Evolutionary conservation across 2,329 filamentous ascomycete species (phyloP), one percentile per base, ranked within the genome.

Genomic region (Didymellaceae sp.): DNA sequence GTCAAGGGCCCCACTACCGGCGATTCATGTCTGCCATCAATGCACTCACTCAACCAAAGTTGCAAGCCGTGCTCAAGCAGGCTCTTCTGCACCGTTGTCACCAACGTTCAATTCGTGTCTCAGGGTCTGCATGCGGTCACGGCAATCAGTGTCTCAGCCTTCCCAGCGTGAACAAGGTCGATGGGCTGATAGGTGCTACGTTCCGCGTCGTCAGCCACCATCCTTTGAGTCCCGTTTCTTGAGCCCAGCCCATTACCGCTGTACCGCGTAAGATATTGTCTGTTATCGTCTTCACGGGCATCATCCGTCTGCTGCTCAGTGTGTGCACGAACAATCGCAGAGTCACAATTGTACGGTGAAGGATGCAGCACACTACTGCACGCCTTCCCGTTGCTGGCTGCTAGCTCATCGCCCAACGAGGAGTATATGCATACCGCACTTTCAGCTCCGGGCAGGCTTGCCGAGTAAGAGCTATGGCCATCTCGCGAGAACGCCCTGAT

Each of bases 11-110:
- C 48, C 48, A 46, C 47, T 35, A 18, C 11, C 47, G 21, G 42
- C 48, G 48, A 52, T 46, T 52, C 43, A 52, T 52, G 42, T 24
- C 25, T 41, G 35, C 41, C 41, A 51, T 40, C 47, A 44, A 40
- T 50, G 47, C 47, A 24, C 37, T 25, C n/a, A 10, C 26, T 46
- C 42, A 38, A 46, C 42, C 43, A 45, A 30, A 45, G 16, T 33
- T 35, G 32, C n/a, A 13, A 32, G 35, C 48, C 31, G 28, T 46
- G 37, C 37, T 18, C 16, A 24, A 37, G 13, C 28, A 38, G 30
- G 24, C n/a, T 25, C 30, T 44, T 34, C 31, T 42, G 41, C 42
- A 52, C 32, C 41, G 17, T 9, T 46, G 38, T 52, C 37, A 31
- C 26, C 42, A 31, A 11, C 17, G 21, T 37, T 41, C 41, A 33